Evolutionary conservation across 2,329 filamentous ascomycete species (phyloP).

Genomic region (Aspergillus sojae): DNA sequence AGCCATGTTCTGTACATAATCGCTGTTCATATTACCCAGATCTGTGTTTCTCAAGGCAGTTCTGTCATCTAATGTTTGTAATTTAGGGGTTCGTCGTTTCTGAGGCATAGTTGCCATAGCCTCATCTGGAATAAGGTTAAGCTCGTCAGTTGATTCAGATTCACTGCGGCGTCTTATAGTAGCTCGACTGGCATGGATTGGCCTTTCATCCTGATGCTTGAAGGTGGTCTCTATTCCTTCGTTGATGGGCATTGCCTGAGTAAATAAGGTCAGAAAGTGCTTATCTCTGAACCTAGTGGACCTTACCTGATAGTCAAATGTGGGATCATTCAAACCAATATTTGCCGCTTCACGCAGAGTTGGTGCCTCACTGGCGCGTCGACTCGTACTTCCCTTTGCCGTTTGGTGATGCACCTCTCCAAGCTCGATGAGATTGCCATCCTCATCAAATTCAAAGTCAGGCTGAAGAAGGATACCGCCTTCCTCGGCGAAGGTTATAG

Average conservation of each 20-base stretch:
- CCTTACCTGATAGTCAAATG: conserved; percentile 19
- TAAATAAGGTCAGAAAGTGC: background rate
- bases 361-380: conserved; percentile 34
- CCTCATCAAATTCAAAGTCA: conserved; percentile 63
- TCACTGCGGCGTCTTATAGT: background rate
- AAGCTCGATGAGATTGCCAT: conserved; percentile 61
- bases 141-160: background rate
- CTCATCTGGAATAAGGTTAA: background rate
- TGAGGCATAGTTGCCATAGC: conserved; percentile 27
- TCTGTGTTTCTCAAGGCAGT: conserved; percentile 60
- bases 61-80: conserved; percentile 51
- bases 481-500: conserved; percentile 42
- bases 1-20: conserved; percentile 65
- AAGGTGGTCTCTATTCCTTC: conserved; percentile 31
- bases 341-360: conserved; percentile 44
- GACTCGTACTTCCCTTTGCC: conserved; percentile 10
- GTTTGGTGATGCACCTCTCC: conserved; percentile 13
- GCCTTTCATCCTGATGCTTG: background rate
- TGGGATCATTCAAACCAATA: conserved; percentile 36
- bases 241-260: conserved; percentile 29
- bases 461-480: conserved; percentile 54
- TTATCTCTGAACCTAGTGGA: background rate
- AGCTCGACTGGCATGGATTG: background rate
- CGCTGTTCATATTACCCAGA: conserved; percentile 58
- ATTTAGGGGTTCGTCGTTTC: conserved; percentile 38